Conservation (phyloP, 2,329 filamentous ascomycete genomes). For the Bipolaris oryzae region DNA sequence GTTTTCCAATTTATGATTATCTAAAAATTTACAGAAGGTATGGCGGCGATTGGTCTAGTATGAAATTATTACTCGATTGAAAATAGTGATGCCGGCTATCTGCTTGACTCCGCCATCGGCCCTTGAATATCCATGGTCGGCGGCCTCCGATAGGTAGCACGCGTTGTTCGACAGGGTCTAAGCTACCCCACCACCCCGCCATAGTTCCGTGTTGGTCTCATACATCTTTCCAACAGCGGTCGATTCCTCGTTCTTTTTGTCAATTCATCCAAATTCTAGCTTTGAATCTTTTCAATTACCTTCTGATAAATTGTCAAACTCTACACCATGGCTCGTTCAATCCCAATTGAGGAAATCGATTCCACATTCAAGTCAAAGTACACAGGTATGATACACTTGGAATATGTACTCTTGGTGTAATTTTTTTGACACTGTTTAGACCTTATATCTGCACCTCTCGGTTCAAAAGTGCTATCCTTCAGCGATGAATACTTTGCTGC, state of each 20-base stretch:
- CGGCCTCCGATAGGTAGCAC: conserved; percentile 20
- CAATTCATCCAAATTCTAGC: not conserved
- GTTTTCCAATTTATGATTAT: not conserved
- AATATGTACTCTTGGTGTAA: not conserved
- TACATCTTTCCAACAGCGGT: conserved; percentile 3
- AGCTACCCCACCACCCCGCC: conserved; percentile 27
- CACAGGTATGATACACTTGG: conserved; percentile 47
- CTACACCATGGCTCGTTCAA: conserved; percentile 42
- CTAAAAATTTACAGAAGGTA: not conserved
- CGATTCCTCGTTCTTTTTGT: not conserved
- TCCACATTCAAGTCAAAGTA: conserved; percentile 61
- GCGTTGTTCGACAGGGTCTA: conserved; percentile 15
- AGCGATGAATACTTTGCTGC: conserved; percentile 68
- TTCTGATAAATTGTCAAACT: not conserved
- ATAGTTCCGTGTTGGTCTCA: conserved; percentile 7
- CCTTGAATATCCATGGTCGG: conserved; percentile 24
- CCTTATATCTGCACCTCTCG: conserved; percentile 59
- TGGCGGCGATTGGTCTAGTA: not conserved
- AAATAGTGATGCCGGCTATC: conserved; percentile 11
- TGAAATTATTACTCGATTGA: conserved; percentile 4
- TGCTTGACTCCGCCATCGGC: conserved; percentile 17
- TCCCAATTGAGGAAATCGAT: conserved; percentile 59
- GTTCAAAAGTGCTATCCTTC: conserved; percentile 60
- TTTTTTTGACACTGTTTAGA: conserved; percentile 41
- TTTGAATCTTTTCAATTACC: not conserved